Evolutionary conservation across 2,329 filamentous ascomycete species (phyloP).

Genomic region (Fusarium newnesense): DNA sequence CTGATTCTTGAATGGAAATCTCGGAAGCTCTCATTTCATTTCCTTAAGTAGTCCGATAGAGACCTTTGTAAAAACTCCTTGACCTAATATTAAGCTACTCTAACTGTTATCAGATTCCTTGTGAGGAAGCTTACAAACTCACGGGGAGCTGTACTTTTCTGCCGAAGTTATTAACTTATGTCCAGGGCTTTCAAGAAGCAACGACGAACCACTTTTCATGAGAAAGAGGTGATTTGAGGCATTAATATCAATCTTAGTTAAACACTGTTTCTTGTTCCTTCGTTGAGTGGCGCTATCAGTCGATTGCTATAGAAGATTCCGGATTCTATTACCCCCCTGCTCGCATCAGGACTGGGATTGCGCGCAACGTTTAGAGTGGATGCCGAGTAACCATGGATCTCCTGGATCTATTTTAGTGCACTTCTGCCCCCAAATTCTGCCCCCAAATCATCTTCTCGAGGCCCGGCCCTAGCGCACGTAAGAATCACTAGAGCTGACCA

Average conservation of each 20-base stretch:
- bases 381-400: not conserved
- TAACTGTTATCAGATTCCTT: not conserved
- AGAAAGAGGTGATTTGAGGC: not conserved
- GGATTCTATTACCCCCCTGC: not conserved
- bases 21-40: not conserved
- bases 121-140: not conserved
- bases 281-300: not conserved
- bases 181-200: not conserved
- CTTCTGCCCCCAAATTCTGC: not conserved
- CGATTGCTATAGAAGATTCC: not conserved
- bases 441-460: constrained; percentile 9
- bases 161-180: not conserved
- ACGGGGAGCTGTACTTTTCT: not conserved
- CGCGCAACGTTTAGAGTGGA: not conserved
- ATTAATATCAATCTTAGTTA: not conserved
- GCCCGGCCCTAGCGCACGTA: constrained; percentile 21
- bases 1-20: not conserved
- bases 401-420: not conserved
- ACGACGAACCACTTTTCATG: not conserved
- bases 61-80: not conserved
- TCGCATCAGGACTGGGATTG: not conserved
- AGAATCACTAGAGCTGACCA: constrained; percentile 18
- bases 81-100: not conserved
- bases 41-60: not conserved
- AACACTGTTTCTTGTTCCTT: not conserved